Conservation (phyloP, 495 filamentous ascomycete species). For the Pyrenula massariospora region DNA sequence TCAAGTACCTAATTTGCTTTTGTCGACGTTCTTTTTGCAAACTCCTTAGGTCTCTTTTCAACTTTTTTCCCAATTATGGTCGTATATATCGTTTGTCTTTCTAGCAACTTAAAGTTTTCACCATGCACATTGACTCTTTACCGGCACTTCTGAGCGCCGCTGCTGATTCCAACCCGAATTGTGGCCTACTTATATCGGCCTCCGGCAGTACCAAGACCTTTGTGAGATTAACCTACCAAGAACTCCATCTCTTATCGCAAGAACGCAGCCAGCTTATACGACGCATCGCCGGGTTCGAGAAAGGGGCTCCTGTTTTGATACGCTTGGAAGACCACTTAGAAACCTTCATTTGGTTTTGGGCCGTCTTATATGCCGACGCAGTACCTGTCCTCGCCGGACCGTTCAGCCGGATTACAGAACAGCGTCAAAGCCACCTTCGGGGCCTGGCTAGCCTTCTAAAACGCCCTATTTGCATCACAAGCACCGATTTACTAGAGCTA, state of each 20-base stretch:
- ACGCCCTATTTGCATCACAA: neutral
- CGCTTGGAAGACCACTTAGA: neutral
- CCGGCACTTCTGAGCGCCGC: neutral
- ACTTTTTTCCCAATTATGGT: too few relatives aligned
- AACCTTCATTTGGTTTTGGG: slow-evolving; percentile 1
- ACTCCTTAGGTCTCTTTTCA: too few relatives aligned
- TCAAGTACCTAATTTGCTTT: too few relatives aligned
- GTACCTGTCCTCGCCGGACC: neutral
- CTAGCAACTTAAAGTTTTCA: too few relatives aligned
- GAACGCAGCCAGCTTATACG: neutral
- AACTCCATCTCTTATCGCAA: neutral
- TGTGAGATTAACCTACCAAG: neutral
- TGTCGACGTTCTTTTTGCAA: too few relatives aligned
- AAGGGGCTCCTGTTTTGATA: neutral
- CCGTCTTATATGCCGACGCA: neutral
- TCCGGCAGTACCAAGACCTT: neutral
- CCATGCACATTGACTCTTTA: neutral
- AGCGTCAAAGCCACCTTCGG: neutral
- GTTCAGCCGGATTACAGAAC: neutral
- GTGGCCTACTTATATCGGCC: neutral
- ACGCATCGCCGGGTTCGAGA: neutral
- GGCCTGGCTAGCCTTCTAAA: neutral
- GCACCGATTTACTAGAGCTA: neutral
- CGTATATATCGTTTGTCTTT: too few relatives aligned
- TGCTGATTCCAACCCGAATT: neutral